Percentiles rank a stretch among this genome's conserved stretches.
Conservation (phyloP, 1,139 yeast species). For the Hanseniaspora gamundiae region DNA sequence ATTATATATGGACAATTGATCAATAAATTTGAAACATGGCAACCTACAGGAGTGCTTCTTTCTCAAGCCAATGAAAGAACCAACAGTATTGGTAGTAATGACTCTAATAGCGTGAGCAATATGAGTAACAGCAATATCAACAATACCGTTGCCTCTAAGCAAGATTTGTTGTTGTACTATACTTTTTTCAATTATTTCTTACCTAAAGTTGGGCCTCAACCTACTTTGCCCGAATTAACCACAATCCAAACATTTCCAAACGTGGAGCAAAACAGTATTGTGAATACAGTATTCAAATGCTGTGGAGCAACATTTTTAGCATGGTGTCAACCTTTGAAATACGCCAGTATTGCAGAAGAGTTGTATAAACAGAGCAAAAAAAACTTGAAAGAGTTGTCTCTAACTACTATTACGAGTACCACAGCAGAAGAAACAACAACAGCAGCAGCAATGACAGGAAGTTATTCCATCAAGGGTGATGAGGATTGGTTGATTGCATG, state of each 20-base stretch:
- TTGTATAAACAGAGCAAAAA: conserved; percentile 10
- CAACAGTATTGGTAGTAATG: neutral
- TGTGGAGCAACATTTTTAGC: conserved; percentile 14
- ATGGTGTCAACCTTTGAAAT: conserved; percentile 13
- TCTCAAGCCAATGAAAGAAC: conserved; percentile 3
- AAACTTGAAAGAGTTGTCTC: conserved; percentile 6
- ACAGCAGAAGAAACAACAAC: neutral
- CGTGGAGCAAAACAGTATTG: conserved; percentile 11
- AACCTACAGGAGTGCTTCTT: conserved; percentile 6
- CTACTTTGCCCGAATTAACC: conserved; percentile 12
- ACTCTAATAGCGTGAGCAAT: neutral
- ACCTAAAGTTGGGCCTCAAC: conserved; percentile 14
- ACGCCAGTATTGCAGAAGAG: conserved; percentile 10
- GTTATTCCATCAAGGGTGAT: conserved; percentile 8
- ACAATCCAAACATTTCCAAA: conserved; percentile 13
- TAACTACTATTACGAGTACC: conserved; percentile 2
- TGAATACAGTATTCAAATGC: conserved; percentile 11
- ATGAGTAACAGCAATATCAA: neutral
- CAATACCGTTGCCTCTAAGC: conserved; percentile 3
- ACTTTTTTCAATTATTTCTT: conserved; percentile 12
- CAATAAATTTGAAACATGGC: conserved; percentile 10
- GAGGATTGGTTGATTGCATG: conserved; percentile 15
- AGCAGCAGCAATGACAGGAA: neutral
- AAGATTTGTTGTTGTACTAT: conserved; percentile 11
- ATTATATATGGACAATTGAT: conserved; percentile 9